Percentiles rank a stretch among this genome's conserved stretches.
Evolutionary conservation across 805 yeast species (phyloP).

Genomic region (Cyberlindnera mycetangii): DNA sequence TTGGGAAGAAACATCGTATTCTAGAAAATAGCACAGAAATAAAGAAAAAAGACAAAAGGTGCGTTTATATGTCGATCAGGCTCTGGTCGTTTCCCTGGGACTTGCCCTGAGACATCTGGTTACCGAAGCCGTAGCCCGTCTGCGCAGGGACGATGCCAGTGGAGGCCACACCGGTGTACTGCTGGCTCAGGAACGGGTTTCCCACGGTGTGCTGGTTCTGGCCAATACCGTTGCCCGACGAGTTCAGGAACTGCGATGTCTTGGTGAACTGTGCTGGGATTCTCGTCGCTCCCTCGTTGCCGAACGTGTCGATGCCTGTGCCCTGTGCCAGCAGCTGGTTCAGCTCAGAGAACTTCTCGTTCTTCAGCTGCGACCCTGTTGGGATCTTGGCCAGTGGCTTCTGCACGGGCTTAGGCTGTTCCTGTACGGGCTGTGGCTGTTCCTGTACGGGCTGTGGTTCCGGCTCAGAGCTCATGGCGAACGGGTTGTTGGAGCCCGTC

Average conservation of each 20-base stretch:
- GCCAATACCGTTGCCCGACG: conserved; percentile 75
- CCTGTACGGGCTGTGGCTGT: conserved; percentile 32
- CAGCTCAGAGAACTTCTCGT: conserved; percentile 64
- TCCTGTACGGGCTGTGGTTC: conserved; percentile 7
- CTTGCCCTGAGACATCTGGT: conserved; percentile 40
- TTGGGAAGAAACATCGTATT: too few species aligned
- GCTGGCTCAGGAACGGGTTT: conserved; percentile 52
- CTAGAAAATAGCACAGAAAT: background rate
- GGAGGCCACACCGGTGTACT: conserved; percentile 70
- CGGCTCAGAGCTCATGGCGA: conserved; percentile 42
- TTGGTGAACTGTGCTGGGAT: conserved; percentile 91
- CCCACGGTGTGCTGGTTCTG: conserved; percentile 27
- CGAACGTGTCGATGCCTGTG: conserved; percentile 91
- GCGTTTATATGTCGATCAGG: conserved; percentile 26
- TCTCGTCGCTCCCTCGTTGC: conserved; percentile 79
- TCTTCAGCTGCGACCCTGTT: conserved; percentile 54
- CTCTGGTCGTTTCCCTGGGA: conserved; percentile 25
- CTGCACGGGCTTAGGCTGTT: conserved; percentile 22
- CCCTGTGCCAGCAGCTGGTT: conserved; percentile 80
- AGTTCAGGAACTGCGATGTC: conserved; percentile 76
- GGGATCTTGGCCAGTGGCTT: conserved; percentile 39
- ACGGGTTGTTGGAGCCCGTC: conserved; percentile 80
- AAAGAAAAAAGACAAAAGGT: background rate
- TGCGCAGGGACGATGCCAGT: conserved; percentile 72
- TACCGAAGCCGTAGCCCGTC: conserved; percentile 95